Evolutionary conservation across 345 rosid genomes (phyloP), one percentile per base, ranked within the genome.

Genomic region (Passiflora organensis): DNA sequence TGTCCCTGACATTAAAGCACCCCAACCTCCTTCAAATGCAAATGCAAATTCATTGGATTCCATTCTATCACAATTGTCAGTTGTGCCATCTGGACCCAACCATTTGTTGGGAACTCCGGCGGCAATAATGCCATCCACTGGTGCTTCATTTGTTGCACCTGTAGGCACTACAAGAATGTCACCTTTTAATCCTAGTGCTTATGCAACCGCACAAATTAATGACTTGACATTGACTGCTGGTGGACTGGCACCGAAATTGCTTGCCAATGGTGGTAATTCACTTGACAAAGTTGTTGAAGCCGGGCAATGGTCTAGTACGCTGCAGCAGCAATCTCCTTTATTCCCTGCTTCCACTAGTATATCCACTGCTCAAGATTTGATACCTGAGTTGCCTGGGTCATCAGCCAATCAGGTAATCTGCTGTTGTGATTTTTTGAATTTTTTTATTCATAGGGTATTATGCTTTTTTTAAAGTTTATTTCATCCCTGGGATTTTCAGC

Each of bases 21-120:
- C 91, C 42, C 91, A 79, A 58, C 48, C 86, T 62, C 67, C 79
- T 62, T 64, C 79, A 62, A 80, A 43, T 60, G 67, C n/a, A n/a
- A n/a, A n/a, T n/a, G n/a, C 75, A 52, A 82, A 69, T 75, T 69
- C 85, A 42, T 51, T 93, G 60, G 95, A 86, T 64, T 85, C 95
- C 62, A 82, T 84, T 72, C 79, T 93, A 44, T 89, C 88, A 12
- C 89, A 83, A 68, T 72, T 93, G 61, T 66, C 85, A n/a, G n/a
- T n/a, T 8, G 77, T 85, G 58, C 58, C 79, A 58, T 65, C 91
- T 16, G 71, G 65, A 42, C 74, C 85, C 18, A 79, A 71, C 71
- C 80, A 77, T 41, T 43, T 20, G 12, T 70, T 80, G 24, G 82
- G 76, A 56, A 51, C 55, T 54, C 55, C 67, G 18, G 52, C 65